Evolutionary conservation across 192 early-diverging fungal species (phyloP).

Genomic region (Gigaspora rosea): DNA sequence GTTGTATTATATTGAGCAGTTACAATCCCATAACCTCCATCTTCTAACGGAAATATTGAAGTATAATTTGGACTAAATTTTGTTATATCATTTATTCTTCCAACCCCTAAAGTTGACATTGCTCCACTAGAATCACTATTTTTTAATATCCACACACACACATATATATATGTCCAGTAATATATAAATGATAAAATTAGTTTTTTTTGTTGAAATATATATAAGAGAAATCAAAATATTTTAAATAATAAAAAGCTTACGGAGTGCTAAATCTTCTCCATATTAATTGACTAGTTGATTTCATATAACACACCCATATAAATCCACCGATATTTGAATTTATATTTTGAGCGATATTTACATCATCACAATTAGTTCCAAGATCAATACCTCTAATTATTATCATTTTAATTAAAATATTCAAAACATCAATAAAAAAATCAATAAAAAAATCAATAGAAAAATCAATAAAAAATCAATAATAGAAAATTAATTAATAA

Average conservation of each 20-base stretch:
- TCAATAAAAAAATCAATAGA: neutral
- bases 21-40: constrained; percentile 6
- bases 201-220: too few species aligned
- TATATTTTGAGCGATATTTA: neutral
- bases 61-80: constrained; percentile 1
- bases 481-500: neutral
- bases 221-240: neutral
- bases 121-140: neutral
- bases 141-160: neutral
- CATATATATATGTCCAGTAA: neutral
- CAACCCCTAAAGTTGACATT: neutral
- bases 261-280: neutral
- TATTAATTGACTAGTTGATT: neutral
- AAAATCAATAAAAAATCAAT: neutral
- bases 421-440: neutral
- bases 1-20: neutral
- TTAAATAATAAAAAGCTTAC: neutral
- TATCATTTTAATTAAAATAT: neutral
- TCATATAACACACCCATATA: neutral
- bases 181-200: neutral
- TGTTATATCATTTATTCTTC: neutral
- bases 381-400: neutral
- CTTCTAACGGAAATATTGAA: neutral
- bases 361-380: neutral
- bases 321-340: neutral